Percentiles rank a stretch among this genome's conserved stretches.
phyloP scores from a whole-genome alignment of 441 rosid genomes.

The Adansonia grandidieri region DNA sequence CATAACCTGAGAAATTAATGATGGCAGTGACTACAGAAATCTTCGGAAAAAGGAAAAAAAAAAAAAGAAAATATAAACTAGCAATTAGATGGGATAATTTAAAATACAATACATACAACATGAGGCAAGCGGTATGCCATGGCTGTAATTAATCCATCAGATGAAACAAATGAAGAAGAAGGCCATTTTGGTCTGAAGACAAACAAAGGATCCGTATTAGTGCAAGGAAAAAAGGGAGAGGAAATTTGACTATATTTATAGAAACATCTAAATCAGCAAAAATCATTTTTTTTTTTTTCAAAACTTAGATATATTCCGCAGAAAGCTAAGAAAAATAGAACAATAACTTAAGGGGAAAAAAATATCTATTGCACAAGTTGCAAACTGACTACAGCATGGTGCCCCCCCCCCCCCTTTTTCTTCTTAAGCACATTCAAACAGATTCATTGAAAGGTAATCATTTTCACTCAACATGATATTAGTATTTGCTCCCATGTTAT shows the following conservation, averaged over 20 bases:
- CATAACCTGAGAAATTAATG: slow-evolving; percentile 68
- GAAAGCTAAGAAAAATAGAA: neutral
- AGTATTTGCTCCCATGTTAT: neutral
- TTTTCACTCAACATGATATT: slow-evolving; percentile 1
- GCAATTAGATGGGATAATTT: slow-evolving; percentile 22
- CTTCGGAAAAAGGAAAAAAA: slow-evolving; percentile 18
- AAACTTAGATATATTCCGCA: neutral
- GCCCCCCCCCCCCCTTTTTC: too few relatives aligned
- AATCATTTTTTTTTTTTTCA: neutral
- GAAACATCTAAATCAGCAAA: neutral
- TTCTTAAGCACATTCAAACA: neutral
- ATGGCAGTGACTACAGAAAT: slow-evolving; percentile 32
- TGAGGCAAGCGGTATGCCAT: slow-evolving; percentile 98
- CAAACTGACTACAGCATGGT: neutral
- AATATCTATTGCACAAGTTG: neutral
- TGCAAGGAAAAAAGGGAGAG: slow-evolving; percentile 35
- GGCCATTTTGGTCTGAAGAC: slow-evolving; percentile 96
- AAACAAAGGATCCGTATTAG: slow-evolving; percentile 35
- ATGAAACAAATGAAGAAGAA: slow-evolving; percentile 88
- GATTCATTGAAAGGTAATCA: neutral
- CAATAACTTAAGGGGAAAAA: neutral
- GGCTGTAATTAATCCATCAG: slow-evolving; percentile 96
- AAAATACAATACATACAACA: slow-evolving; percentile 66
- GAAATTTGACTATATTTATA: neutral
- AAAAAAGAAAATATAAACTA: slow-evolving; percentile 22